Evolutionary conservation across 2,329 filamentous ascomycete species (phyloP).

Genomic region (Penicillium italicum): DNA sequence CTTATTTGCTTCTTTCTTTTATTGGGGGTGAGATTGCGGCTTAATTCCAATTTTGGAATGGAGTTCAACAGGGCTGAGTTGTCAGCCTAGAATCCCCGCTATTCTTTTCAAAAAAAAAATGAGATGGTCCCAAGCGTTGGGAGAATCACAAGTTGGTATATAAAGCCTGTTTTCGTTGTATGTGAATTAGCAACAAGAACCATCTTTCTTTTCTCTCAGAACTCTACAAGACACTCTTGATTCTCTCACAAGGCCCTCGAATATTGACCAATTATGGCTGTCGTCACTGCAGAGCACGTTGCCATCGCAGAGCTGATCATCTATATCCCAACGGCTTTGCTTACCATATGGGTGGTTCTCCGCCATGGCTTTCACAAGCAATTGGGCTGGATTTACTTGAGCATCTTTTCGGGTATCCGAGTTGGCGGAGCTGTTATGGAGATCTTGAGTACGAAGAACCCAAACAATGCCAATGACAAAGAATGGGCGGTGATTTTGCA

Average conservation of each 20-base stretch:
- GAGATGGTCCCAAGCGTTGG: background rate
- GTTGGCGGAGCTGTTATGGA: conserved; percentile 7
- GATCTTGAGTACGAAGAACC: background rate
- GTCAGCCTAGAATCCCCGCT: background rate
- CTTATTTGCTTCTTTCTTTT: background rate
- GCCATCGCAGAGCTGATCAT: conserved; percentile 6
- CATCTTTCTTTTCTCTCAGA: background rate
- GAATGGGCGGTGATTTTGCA: conserved; percentile 6
- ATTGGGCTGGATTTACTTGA: conserved; percentile 7
- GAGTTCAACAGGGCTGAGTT: background rate
- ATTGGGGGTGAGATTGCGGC: background rate
- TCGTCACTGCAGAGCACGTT: conserved; percentile 2
- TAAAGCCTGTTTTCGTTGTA: background rate
- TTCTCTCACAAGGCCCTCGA: background rate
- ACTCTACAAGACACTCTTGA: background rate
- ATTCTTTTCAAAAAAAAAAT: background rate
- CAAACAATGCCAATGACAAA: background rate
- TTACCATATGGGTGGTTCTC: conserved; percentile 2
- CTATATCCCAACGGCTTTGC: conserved; percentile 4
- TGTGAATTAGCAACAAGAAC: background rate
- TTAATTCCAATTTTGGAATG: background rate
- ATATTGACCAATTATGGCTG: background rate
- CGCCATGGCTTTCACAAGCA: conserved; percentile 9
- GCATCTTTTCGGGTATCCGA: conserved; percentile 1
- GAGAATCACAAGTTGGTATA: background rate